Base-by-base conservation (phyloP, 129 eudicot genomes). In the Calendula officinalis region DNA sequence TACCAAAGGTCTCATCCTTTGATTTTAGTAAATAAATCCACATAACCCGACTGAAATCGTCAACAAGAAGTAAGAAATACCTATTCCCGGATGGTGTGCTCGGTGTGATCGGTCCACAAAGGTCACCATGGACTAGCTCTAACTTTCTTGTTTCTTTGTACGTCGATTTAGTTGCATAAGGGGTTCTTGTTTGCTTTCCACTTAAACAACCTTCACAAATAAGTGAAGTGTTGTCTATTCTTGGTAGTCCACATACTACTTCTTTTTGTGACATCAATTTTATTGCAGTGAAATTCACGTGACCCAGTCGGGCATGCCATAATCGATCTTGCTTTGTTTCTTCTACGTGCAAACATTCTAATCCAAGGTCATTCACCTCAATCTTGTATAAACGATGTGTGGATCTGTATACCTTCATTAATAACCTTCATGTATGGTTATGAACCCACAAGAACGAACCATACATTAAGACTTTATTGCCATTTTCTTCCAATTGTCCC, bases 61-160 rank as follows among this genome's bases (percentile, higher is more conserved):
- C 79, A 43, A 75, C 64, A 7, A 75, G 60, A 1, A 60, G 30
- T 3, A 75, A 12, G 12, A 66, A 75, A 17, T 66, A 75, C 13
- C 33, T 45, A 5, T 51, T 66, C 4, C 69, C 12, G 0, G 13
- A 9, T 4, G 34, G 39, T 1, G 79, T 57, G 1, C 50, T 49
- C 3, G 64, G 62, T 30, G 17, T n/a, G 12, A 45, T 40, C 2
- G 64, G 74, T 0, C 74, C 69, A 39, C 63, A 75, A 0, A 75
- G 13, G 11, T 75, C 64, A 0, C 49, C 17, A 14, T 67, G 64
- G 0, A 75, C 34, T 1, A 67, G 56, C 62, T 67, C 74, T 2
- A 75, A 36, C 4, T 36, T 30, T 1, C 5, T 5, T 2, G 17
- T 67, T 37, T 63, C 69, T 47, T 52, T 37, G 47, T 47, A 59